Base-by-base conservation (phyloP, 441 rosid genomes). In the Pelargonium fulgidum region DNA sequence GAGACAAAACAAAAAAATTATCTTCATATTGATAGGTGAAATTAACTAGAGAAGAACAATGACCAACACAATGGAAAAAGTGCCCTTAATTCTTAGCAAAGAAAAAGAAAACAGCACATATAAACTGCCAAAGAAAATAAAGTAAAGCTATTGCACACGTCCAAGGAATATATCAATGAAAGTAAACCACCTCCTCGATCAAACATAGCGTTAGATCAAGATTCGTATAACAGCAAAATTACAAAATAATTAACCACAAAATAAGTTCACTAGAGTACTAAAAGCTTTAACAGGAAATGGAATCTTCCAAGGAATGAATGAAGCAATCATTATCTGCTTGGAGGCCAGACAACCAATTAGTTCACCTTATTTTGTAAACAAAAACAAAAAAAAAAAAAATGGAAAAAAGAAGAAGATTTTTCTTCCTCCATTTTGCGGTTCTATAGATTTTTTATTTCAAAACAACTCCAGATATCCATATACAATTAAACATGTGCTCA, bases 1-100 rank as follows among this genome's bases (percentile, higher is more conserved):
- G 65, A 71, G 39, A 20, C 20, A n/a, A 54, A 29, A n/a, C 26
- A 69, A 19, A 24, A 24, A 12, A 10, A n/a, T 68, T 69, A 36
- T 6, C 3, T 1, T 42, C 22, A 36, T 10, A 39, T 3, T 29
- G 36, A 29, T 68, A 22, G 41, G 13, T 16, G 19, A 13, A 52
- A 1, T 24, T 50, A 41, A 50, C 9, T 7, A 26, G 16, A 9
- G 39, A 69, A 6, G 63, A 1, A 62, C 19, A 64, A 64, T 41
- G 14, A 36, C 45, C 19, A 54, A 16, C 61, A 17, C 9, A 16
- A 16, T 52, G 22, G 2, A 20, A 6, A 16, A 54, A 54, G 19
- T 7, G 9, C 9, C 61, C 61, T 54, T 17, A 19, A 54, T 54
- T 54, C 61, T 54, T 20, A 14, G 22, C 17, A 20, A 54, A 20